Percentiles rank a stretch among this genome's conserved stretches.
Conservation (phyloP, 306 rosid species). For the Erythrophleum fordii region DNA sequence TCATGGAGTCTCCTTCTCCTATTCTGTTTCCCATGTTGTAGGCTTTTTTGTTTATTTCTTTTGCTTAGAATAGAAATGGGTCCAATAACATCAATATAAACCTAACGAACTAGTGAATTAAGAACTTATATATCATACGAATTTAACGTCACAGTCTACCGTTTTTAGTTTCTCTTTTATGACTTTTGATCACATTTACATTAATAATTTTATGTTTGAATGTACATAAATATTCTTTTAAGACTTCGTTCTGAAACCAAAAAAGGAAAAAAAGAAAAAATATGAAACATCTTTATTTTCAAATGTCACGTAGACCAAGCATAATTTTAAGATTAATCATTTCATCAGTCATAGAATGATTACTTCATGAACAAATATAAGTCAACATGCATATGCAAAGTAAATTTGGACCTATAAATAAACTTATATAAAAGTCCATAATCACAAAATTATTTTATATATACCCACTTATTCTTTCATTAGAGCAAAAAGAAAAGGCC, state of each 20-base stretch:
- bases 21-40: neutral
- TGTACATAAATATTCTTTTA: neutral
- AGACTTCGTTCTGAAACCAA: too few relatives aligned
- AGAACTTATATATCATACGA: neutral
- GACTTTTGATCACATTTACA: neutral
- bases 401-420: neutral
- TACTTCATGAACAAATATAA: neutral
- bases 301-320: neutral
- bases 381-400: neutral
- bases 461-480: neutral
- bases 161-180: too few relatives aligned
- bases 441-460: neutral
- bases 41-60: neutral
- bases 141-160: too few relatives aligned
- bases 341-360: neutral
- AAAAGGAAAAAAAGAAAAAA: too few relatives aligned
- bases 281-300: neutral
- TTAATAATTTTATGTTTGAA: too few relatives aligned
- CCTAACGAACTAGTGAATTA: neutral
- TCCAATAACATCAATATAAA: neutral
- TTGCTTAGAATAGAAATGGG: neutral
- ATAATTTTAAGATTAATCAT: neutral
- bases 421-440: neutral
- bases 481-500: neutral
- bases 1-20: neutral